A percentile compares a stretch with the other conserved stretches of the same genome.
These are phyloP conservation scores for Ascochyta lentis DNA, from an alignment of 2,329 filamentous ascomycete species.

Conservation along the genomic window DNA sequence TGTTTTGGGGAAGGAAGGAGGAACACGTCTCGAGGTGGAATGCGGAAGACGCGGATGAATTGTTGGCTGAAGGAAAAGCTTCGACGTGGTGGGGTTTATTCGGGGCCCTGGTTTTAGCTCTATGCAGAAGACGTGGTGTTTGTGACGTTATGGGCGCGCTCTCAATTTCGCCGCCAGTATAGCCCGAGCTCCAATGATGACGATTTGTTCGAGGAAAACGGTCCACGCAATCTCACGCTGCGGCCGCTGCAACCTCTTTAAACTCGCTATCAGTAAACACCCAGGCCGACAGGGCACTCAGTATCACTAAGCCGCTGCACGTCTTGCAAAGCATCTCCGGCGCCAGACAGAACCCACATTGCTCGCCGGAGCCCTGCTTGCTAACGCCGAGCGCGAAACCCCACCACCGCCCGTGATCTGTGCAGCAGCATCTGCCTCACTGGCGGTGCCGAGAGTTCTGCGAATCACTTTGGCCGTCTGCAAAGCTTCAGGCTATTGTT, in stretches of 20 bases:
- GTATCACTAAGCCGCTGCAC: constrained; percentile 45
- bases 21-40: constrained; percentile 19
- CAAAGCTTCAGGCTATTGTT: constrained; percentile 3
- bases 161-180: constrained; percentile 25
- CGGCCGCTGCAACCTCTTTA: constrained; percentile 27
- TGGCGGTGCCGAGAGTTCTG: constrained; percentile 10
- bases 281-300: constrained; percentile 26
- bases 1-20: constrained; percentile 11
- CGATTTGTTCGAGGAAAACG: constrained; percentile 27
- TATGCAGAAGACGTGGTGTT: constrained; percentile 31
- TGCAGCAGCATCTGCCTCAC: constrained; percentile 20
- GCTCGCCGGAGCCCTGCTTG: constrained; percentile 37
- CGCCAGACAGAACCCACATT: constrained; percentile 28
- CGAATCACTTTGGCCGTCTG: constrained; percentile 7
- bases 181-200: constrained; percentile 21
- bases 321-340: constrained; percentile 45
- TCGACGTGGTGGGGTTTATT: constrained; percentile 45
- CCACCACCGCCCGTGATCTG: constrained; percentile 31
- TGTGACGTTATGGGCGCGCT: constrained; percentile 31
- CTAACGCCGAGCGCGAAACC: constrained; percentile 40
- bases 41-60: constrained; percentile 37
- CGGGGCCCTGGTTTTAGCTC: constrained; percentile 35
- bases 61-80: constrained; percentile 42
- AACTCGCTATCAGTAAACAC: constrained; percentile 25
- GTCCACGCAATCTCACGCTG: constrained; percentile 23